Conservation (phyloP, 371 early-diverging fungal species). For the Mortierella sp. region DNA sequence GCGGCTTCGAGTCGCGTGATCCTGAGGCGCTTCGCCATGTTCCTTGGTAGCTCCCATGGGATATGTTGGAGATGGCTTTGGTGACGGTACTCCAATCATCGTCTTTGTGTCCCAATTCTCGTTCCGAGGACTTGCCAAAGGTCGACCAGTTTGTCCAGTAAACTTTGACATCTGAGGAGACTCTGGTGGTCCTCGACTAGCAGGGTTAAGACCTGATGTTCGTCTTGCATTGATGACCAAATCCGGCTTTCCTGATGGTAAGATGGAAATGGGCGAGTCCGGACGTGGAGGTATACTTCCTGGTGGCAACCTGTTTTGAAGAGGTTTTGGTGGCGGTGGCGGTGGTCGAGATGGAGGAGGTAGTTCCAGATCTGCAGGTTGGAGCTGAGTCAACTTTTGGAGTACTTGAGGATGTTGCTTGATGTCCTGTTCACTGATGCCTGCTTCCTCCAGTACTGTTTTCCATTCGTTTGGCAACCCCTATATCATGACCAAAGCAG, state of each 20-base stretch:
- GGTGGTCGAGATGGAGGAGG: conserved; percentile 49
- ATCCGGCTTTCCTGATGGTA: conserved; percentile 18
- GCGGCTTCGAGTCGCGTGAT: conserved; percentile 16
- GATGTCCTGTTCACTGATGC: conserved; percentile 67
- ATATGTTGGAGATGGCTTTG: conserved; percentile 20
- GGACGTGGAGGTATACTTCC: conserved; percentile 9
- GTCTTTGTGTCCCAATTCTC: conserved; percentile 38
- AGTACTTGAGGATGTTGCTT: conserved; percentile 65
- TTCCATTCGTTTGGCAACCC: conserved; percentile 71
- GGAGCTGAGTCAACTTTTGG: conserved; percentile 62
- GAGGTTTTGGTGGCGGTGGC: conserved; percentile 44
- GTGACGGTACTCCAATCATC: conserved; percentile 11
- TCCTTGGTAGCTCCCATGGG: conserved; percentile 26
- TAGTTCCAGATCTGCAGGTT: conserved; percentile 53
- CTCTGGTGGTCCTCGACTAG: conserved; percentile 28
- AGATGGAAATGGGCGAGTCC: not conserved
- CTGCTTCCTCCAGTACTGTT: conserved; percentile 62
- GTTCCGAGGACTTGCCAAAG: conserved; percentile 12
- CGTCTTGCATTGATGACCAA: conserved; percentile 27
- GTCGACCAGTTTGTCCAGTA: conserved; percentile 11
- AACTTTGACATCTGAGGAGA: conserved; percentile 27
- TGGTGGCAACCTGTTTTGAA: conserved; percentile 20
- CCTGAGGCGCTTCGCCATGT: conserved; percentile 20
- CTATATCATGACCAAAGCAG: conserved; percentile 23
- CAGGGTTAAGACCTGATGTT: conserved; percentile 39